Base-by-base conservation (phyloP, 2,329 filamentous ascomycete genomes). In the Neurospora sp. region DNA sequence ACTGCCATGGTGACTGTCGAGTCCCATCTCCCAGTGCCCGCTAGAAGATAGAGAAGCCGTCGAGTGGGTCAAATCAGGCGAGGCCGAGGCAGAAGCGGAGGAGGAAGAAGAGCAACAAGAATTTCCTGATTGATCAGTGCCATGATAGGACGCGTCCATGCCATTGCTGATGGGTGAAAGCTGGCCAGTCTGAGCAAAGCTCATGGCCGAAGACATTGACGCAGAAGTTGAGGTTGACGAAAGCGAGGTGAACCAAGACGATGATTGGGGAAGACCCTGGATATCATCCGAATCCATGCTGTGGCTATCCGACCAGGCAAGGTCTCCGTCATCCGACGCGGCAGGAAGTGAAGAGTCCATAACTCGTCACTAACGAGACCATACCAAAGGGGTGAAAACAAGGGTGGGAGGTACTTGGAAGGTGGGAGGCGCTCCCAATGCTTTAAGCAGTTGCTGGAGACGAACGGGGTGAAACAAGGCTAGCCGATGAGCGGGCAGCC, bases 151-250 rank as follows among this genome's bases (percentile, higher is more conserved):
- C 41, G 81, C 77, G 57, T 86, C 83, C 76, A 85, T 80, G 71
- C 81, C 82, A 70, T 83, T 83, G 77, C 85, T 87, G 74, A 84
- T 80, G 52, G 85, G 85, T 43, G 86, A 87, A 69, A 87, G 77
- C 73, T 86, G 85, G 62, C 83, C 83, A 12, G 81, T 80, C 41
- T 81, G 81, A 36, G 75, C 71, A 37, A 77, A 75, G 67, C 75
- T 76, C 40, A 74, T 71, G 67, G 75, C 72, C 10, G 76, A 76
- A 11, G 77, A 73, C 40, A 77, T 75, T 19, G 79, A 80, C 19
- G 80, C 76, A 6, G 79, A 78, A 43, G 71, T 67, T 52, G 76
- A 77, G 70, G 73, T 74, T 23, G 74, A 69, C 62, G 76, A 75
- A 66, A 78, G 40, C 11, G 75, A 72, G 11, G 74, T 70, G 70